These are phyloP conservation scores for Orobanche coerulescens DNA, from an alignment of 257 asterid genomes.

Conservation along the genomic window DNA sequence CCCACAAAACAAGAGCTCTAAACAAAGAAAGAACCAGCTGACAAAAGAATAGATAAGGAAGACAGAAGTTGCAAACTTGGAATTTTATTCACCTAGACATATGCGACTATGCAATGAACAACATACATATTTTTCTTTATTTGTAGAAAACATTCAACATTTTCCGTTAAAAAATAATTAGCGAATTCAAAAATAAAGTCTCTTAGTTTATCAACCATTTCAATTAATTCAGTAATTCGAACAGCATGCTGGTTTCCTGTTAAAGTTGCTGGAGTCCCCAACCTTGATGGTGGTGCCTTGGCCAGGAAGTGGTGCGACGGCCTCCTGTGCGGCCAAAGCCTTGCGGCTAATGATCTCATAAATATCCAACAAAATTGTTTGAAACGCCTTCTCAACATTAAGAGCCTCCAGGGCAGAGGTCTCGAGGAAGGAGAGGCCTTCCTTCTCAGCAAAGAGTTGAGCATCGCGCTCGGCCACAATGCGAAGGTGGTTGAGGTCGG, in stretches of 20 bases:
- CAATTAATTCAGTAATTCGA: constrained; percentile 18
- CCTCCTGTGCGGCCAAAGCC: constrained; percentile 39
- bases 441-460: constrained; percentile 33
- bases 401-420: constrained; percentile 42
- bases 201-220: background rate
- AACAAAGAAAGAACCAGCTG: no score
- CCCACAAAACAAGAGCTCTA: no score
- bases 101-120: no score
- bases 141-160: no score
- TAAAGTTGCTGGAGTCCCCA: constrained; percentile 19
- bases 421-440: constrained; percentile 40
- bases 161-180: no score
- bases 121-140: no score
- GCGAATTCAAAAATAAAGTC: background rate
- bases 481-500: constrained; percentile 39
- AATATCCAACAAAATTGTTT: constrained; percentile 35
- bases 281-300: constrained; percentile 42
- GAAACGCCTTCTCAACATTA: constrained; percentile 40
- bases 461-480: constrained; percentile 35
- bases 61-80: no score
- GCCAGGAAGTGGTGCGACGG: constrained; percentile 25
- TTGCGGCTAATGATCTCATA: constrained; percentile 41
- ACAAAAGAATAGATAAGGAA: no score
- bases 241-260: constrained; percentile 29
- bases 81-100: no score